Percentiles rank a stretch among this genome's conserved stretches.
These are phyloP conservation scores for Podaxis carcinomalis DNA, from an alignment of 768 basidiomycete species.

Conservation along the genomic window DNA sequence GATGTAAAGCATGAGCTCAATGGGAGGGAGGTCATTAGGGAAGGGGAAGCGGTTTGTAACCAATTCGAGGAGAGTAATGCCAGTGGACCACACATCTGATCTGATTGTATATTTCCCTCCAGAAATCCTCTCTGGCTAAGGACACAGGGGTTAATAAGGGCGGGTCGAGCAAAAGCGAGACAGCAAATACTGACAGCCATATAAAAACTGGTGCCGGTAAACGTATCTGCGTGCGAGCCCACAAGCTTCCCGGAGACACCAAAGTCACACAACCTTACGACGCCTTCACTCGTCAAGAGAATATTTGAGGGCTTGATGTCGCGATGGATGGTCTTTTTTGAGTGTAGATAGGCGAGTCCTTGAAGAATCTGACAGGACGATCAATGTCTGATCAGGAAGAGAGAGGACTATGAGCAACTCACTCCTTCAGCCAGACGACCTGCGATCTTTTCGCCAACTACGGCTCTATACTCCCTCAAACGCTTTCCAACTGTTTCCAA, in stretches of 20 bases:
- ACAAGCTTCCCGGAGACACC: slow-evolving; percentile 97
- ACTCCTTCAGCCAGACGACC: slow-evolving; percentile 94
- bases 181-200: slow-evolving; percentile 81
- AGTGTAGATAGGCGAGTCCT: slow-evolving; percentile 92
- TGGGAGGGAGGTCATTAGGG: slow-evolving; percentile 86
- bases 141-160: neutral
- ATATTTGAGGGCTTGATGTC: slow-evolving; percentile 96
- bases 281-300: slow-evolving; percentile 81
- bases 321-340: slow-evolving; percentile 89
- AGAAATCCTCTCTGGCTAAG: slow-evolving; percentile 88
- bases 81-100: slow-evolving; percentile 98
- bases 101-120: slow-evolving; percentile 91
- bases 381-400: slow-evolving; percentile 14
- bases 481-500: slow-evolving; percentile 86
- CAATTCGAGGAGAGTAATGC: slow-evolving; percentile 90
- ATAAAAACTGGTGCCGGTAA: slow-evolving; percentile 96
- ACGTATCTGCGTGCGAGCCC: slow-evolving; percentile 88
- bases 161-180: slow-evolving; percentile 10
- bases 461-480: slow-evolving; percentile 71
- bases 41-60: slow-evolving; percentile 95
- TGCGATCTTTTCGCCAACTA: slow-evolving; percentile 84
- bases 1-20: slow-evolving; percentile 91
- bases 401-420: slow-evolving; percentile 23
- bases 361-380: slow-evolving; percentile 59
- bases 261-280: slow-evolving; percentile 93